Conservation (phyloP, 331 rosid species). For the Stylosanthes scabra region DNA sequence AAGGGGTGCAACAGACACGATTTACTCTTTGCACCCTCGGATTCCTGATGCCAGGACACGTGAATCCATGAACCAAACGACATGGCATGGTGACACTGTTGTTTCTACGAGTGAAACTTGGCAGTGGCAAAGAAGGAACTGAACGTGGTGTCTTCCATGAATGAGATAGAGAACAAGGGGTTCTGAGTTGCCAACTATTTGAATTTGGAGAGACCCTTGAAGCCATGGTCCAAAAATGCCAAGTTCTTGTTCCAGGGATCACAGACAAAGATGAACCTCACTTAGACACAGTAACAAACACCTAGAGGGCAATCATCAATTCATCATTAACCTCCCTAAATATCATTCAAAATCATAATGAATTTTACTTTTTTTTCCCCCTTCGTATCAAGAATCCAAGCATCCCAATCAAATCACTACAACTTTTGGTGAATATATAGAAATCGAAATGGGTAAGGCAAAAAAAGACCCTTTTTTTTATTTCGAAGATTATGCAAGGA, state of each 20-base stretch:
- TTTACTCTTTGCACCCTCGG: slow-evolving; percentile 36
- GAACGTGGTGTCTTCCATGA: slow-evolving; percentile 32
- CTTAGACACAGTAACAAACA: background rate
- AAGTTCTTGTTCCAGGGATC: slow-evolving; percentile 25
- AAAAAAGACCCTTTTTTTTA: slow-evolving; percentile 12
- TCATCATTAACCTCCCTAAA: slow-evolving; percentile 14
- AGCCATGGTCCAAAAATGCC: slow-evolving; percentile 46
- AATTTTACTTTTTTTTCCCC: background rate
- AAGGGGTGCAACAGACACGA: slow-evolving; percentile 43
- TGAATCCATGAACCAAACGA: slow-evolving; percentile 23
- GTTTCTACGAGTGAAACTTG: slow-evolving; percentile 30
- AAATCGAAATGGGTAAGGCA: background rate
- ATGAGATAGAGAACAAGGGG: slow-evolving; percentile 38
- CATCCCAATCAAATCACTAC: slow-evolving; percentile 9
- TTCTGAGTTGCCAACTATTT: slow-evolving; percentile 43
- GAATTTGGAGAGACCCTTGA: slow-evolving; percentile 47
- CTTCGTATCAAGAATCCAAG: slow-evolving; percentile 6
- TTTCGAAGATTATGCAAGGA: background rate
- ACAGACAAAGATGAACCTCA: slow-evolving; percentile 23
- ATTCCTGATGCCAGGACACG: slow-evolving; percentile 27
- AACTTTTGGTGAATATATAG: background rate
- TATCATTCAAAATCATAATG: slow-evolving; percentile 15
- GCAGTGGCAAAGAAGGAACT: slow-evolving; percentile 36
- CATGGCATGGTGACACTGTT: slow-evolving; percentile 19
- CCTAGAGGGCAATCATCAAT: slow-evolving; percentile 2